Base-by-base conservation (phyloP, 78 protist species). In the Parvularia atlantis region DNA sequence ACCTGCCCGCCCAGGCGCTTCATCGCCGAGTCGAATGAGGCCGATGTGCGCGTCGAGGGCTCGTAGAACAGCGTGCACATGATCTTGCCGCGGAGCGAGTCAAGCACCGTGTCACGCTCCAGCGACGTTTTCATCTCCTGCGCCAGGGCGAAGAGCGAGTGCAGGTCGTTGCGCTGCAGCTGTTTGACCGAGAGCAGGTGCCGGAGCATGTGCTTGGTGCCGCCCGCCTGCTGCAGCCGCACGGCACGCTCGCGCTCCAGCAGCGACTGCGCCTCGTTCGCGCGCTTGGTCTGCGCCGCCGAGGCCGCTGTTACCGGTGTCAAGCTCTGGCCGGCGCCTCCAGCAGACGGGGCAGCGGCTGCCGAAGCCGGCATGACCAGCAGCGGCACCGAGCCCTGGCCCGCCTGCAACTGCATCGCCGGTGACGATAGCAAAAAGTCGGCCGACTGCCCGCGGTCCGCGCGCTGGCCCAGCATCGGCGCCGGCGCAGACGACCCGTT, bases 11-110 rank as follows among this genome's bases (percentile, higher is more conserved):
- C 97, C 0, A 90, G 84, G 28, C 88, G 76, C 73, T 73, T 82
- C 91, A 93, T 87, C 52, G 97, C 97, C 46, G 93, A 87, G 41
- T 62, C 64, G 75, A 93, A 93, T 61, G 93, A 87, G 44, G 84
- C 77, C 63, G 63, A 62, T 22, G 97, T 93, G 61, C 97, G 84
- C 33, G 94, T 83, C 26, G 86, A 75, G 43, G 95, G 90, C 78
- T 89, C 97, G 72, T 84, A 92, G 81, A 92, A 92, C 60, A 87
- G 33, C 26, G 66, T 71, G 9, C 77, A 80, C 69, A 89, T 19
- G 17, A 81, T 46, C 67, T 36, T 67, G 28, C 93, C 89, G 14
- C 40, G 30, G 26, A 84, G 66, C 16, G 68, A 1, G 72, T 76
- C 84, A 24, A 81, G 57, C 22, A 73, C 59, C 53, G 84, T 83